Base-by-base conservation (phyloP, 257 asterid genomes). In the Jacaranda mimosifolia region DNA sequence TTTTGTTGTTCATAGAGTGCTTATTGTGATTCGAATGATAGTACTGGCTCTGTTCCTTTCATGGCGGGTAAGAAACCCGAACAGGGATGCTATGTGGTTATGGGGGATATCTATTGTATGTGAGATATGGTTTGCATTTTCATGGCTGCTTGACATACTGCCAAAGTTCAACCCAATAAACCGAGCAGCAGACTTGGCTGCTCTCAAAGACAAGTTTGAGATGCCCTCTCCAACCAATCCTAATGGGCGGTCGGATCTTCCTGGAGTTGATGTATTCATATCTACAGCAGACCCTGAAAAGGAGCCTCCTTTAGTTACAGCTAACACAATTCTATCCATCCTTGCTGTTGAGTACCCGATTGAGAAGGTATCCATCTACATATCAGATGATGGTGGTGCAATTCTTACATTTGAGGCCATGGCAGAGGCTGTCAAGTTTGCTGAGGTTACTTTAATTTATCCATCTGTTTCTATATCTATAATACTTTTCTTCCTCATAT, bases 231-330 rank as follows among this genome's bases (percentile, higher is more conserved):
- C 91, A 0, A 7, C 86, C 1, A 95, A 95, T 55, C 99, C 99
- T 0, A 83, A 73, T 0, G 98, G 97, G 32, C 89, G 97, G 4
- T 95, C 99, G 3, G 99, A 95, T 82, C 97, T 95, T 72, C 99
- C 99, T 0, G 98, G 98, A 3, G 69, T 95, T 0, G 99, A 95
- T 63, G 87, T 95, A 1, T 95, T 95, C 86, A 91, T 95, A 65
- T 91, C 99, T 1, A 95, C 99, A 0, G 98, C 98, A 59, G 99
- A 95, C 79, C 94, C 99, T 3, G 99, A 95, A 2, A 95, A 95
- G 63, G 99, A 95, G 45, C 99, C 99, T 70, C 99, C 99, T 35
- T 84, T 95, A 4, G 92, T 91, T 77, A 95, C 99, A 1, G 96
- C 85, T 26, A 95, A 95, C 86, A 95, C 98, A 0, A 93, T 95